Conservation (phyloP, 371 early-diverging fungal genomes). For the Dinochytrium kinnereticum region DNA sequence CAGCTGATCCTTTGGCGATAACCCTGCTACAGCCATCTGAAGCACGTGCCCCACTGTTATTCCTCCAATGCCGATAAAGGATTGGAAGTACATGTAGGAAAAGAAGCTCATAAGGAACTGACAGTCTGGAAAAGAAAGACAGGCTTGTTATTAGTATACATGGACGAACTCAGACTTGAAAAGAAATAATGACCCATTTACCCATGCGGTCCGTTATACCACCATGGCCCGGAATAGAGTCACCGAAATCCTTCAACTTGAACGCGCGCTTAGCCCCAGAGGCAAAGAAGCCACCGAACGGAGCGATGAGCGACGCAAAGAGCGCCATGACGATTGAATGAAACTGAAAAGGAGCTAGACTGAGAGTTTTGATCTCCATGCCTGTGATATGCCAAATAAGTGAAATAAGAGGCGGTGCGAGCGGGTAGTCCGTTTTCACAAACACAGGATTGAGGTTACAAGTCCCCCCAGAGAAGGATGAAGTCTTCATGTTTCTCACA, state of each 20-base stretch:
- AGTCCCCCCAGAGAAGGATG: slow-evolving; percentile 50
- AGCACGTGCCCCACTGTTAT: slow-evolving; percentile 45
- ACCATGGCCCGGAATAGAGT: slow-evolving; percentile 98
- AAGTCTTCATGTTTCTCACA: slow-evolving; percentile 69
- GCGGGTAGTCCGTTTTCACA: slow-evolving; percentile 55
- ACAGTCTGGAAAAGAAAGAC: slow-evolving; percentile 47
- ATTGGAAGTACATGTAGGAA: slow-evolving; percentile 89
- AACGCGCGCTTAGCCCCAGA: slow-evolving; percentile 98
- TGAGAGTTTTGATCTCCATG: slow-evolving; percentile 12
- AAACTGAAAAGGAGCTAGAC: slow-evolving; percentile 84
- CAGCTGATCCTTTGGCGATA: slow-evolving; percentile 34
- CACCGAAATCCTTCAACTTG: slow-evolving; percentile 98
- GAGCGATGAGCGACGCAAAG: slow-evolving; percentile 97
- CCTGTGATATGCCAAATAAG: slow-evolving; percentile 43
- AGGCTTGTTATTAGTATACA: not conserved
- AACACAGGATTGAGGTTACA: slow-evolving; percentile 79
- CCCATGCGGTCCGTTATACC: slow-evolving; percentile 99
- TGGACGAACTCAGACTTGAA: too few species aligned
- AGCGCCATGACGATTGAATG: slow-evolving; percentile 91
- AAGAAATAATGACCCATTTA: slow-evolving; percentile 12
- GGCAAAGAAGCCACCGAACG: slow-evolving; percentile 99
- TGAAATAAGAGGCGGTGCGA: slow-evolving; percentile 48
- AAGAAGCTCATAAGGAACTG: slow-evolving; percentile 98
- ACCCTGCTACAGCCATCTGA: slow-evolving; percentile 37
- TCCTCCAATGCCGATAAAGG: slow-evolving; percentile 64